These are phyloP conservation scores for Mrakia frigida DNA, from an alignment of 768 basidiomycete genomes.

Conservation along the genomic window DNA sequence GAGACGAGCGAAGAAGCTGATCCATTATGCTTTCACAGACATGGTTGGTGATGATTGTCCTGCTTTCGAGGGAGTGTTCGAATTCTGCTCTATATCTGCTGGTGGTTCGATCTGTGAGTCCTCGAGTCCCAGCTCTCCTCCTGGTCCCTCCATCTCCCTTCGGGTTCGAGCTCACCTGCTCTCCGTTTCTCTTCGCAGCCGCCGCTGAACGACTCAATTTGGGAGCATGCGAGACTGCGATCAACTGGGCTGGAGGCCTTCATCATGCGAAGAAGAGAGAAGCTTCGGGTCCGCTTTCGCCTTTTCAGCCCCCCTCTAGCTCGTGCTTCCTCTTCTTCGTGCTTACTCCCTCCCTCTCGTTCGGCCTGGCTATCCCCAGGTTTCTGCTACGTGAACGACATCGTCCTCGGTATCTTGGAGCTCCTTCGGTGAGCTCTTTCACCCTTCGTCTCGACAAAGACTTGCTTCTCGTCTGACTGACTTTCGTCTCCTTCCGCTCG, in stretches of 20 bases:
- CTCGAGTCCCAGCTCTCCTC: neutral
- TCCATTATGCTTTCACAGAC: slow-evolving; percentile 40
- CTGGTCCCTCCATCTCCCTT: neutral
- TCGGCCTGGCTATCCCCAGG: slow-evolving; percentile 39
- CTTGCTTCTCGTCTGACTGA: too few species aligned
- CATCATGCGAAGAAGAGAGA: slow-evolving; percentile 99
- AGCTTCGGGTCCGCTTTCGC: slow-evolving; percentile 56
- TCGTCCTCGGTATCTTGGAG: slow-evolving; percentile 70
- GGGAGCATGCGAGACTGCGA: slow-evolving; percentile 73
- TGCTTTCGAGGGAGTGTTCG: slow-evolving; percentile 90
- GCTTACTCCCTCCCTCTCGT: too few species aligned
- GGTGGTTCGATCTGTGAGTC: slow-evolving; percentile 82
- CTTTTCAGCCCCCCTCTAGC: neutral
- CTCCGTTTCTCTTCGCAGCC: slow-evolving; percentile 47
- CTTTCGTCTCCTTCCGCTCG: too few species aligned
- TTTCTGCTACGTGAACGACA: slow-evolving; percentile 96
- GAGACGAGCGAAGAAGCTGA: too few species aligned
- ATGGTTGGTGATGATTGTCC: slow-evolving; percentile 89
- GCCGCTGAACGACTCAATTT: slow-evolving; percentile 76
- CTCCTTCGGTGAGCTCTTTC: too few species aligned
- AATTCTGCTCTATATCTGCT: slow-evolving; percentile 94
- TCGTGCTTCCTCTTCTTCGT: neutral
- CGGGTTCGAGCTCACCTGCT: neutral
- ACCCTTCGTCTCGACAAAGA: too few species aligned
- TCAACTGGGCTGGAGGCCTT: slow-evolving; percentile 97